Base-by-base conservation (phyloP, 495 filamentous ascomycete genomes). In the Aspergillus coremiiformis region DNA sequence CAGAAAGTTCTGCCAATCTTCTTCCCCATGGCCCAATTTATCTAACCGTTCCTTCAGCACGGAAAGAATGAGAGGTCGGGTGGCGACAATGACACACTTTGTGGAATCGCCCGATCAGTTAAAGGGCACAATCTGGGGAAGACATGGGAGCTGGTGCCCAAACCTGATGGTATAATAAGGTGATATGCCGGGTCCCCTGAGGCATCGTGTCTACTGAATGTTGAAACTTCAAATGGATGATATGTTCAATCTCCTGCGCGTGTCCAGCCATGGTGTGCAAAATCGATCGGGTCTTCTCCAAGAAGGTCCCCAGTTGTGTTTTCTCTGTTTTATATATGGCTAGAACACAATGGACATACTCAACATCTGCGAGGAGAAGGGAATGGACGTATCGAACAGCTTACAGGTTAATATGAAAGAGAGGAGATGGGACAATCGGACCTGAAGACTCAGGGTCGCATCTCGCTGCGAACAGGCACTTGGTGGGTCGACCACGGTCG, bases 141-240 rank as follows among this genome's bases (percentile, higher is more conserved):
- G 32, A 52, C 11, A 21, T 2, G 21, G 19, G 0, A 26, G 15
- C n/a, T 43, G 12, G 11, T 35, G 27, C 24, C 44, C 47, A 14
- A 48, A 68, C 68, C 56, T 70, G 70, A 51, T 73, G 70, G 48
- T 73, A 69, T 17, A 69, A 50, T 9, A 73, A 30, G 22, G 57
- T 67, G 29, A 66, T 62, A 50, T 70, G 55, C 4, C 64, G 59
- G 12, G 68, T 69, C 12, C 61, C 65, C 41, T 61, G 60, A 0
- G 67, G 60, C 57, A 71, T 60, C 1, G 59, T 62, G 33, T 67
- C 66, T 9, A 63, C 47, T 8, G 65, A 60, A 29, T 57, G 58
- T 5, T 61, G 55, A 24, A 58, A 52, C 14, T 62, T 58, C 9
- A 57, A 22, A 19, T 59, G 54, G 20, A 69, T 60, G 9, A 67